Evolutionary conservation across 2,329 filamentous ascomycete genomes (phyloP).

Genomic region (Achaetomium macrosporum): DNA sequence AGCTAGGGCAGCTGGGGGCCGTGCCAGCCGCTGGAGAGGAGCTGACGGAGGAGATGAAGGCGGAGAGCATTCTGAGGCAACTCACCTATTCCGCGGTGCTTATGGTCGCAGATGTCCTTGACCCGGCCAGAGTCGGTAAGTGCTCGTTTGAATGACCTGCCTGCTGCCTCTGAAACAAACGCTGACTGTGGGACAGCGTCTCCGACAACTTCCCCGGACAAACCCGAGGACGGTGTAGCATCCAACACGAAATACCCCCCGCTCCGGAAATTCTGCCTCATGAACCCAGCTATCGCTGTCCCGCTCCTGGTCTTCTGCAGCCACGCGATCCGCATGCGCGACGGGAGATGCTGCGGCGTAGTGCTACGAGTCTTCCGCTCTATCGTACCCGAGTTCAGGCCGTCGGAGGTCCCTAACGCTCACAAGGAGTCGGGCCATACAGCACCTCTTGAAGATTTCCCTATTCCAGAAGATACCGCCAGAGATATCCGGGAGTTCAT

Average conservation of each 20-base stretch:
- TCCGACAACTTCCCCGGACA: conserved; percentile 23
- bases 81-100: conserved; percentile 88
- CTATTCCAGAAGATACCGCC: conserved; percentile 49
- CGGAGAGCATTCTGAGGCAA: conserved; percentile 89
- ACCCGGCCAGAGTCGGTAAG: conserved; percentile 53
- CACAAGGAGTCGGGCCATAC: conserved; percentile 13
- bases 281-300: conserved; percentile 71
- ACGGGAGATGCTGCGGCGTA: conserved; percentile 80
- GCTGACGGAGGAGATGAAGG: conserved; percentile 94
- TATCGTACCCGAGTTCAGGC: conserved; percentile 70
- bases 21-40: conserved; percentile 66
- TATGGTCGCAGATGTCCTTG: conserved; percentile 84
- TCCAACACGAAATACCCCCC: conserved; percentile 43
- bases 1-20: conserved; percentile 58
- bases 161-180: neutral
- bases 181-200: conserved; percentile 27
- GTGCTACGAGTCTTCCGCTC: conserved; percentile 82
- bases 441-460: conserved; percentile 33
- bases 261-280: conserved; percentile 77
- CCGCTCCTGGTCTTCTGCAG: conserved; percentile 88
- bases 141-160: neutral
- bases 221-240: conserved; percentile 25
- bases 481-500: conserved; percentile 82
- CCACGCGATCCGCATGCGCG: conserved; percentile 82
- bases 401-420: conserved; percentile 23